Evolutionary conservation across 441 rosid species (phyloP).

Genomic region (Pelargonium hybrid): DNA sequence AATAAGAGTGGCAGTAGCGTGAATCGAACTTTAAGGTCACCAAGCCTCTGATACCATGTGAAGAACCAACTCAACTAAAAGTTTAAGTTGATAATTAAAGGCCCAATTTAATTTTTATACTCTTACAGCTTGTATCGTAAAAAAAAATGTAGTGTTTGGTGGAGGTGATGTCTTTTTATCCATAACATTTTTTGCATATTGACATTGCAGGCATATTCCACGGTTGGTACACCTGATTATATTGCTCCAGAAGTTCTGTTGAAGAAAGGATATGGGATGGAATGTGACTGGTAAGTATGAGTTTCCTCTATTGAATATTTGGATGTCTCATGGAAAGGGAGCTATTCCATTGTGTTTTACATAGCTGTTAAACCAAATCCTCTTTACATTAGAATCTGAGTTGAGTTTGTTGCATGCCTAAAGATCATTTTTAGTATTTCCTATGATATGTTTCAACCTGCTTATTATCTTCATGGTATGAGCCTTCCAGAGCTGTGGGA

Average conservation of each 20-base stretch:
- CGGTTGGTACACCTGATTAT: slow-evolving; percentile 96
- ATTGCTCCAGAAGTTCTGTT: slow-evolving; percentile 96
- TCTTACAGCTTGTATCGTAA: too few species aligned
- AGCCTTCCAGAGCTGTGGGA: slow-evolving; percentile 7
- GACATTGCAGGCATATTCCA: slow-evolving; percentile 71
- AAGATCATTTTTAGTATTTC: neutral
- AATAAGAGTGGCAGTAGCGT: too few species aligned
- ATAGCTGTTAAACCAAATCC: neutral
- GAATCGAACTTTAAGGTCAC: too few species aligned
- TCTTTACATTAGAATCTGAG: neutral
- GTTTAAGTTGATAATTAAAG: too few species aligned
- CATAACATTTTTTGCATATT: neutral
- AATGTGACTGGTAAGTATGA: slow-evolving; percentile 69
- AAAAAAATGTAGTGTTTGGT: neutral
- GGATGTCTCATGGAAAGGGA: neutral
- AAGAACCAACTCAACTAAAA: too few species aligned
- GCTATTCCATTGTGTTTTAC: neutral
- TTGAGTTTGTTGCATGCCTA: slow-evolving; percentile 8
- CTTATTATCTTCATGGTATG: neutral
- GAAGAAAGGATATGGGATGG: slow-evolving; percentile 98
- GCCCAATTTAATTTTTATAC: too few species aligned
- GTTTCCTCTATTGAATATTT: neutral
- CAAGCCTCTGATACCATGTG: too few species aligned
- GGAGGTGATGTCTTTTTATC: neutral
- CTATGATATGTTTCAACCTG: neutral